Conservation (phyloP, 352 stramenopile genomes). For the Saprolegnia parasitica region DNA sequence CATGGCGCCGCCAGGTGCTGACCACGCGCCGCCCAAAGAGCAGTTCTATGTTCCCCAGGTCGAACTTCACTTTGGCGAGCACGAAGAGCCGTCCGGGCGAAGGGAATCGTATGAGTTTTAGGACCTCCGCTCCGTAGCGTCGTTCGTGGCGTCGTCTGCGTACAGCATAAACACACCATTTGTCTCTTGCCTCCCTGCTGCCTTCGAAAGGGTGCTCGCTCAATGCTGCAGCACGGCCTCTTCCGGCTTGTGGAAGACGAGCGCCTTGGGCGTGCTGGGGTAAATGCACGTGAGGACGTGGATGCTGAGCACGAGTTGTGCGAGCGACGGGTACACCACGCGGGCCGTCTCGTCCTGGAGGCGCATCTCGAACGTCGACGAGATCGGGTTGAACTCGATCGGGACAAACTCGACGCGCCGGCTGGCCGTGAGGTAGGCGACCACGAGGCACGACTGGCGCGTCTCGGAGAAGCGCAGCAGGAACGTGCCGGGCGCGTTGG, state of each 20-base stretch:
- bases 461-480: constrained; percentile 79
- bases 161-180: too few relatives aligned
- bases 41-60: constrained; percentile 27
- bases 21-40: constrained; percentile 8
- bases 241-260: constrained; percentile 38
- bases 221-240: too few relatives aligned
- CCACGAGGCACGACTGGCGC: constrained; percentile 53
- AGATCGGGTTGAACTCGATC: constrained; percentile 46
- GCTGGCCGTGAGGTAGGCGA: constrained; percentile 60
- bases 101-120: constrained; percentile 31
- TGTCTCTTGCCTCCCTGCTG: too few relatives aligned
- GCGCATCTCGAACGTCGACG: constrained; percentile 51
- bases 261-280: constrained; percentile 68
- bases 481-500: constrained; percentile 59
- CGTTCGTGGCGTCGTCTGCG: too few relatives aligned
- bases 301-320: constrained; percentile 71
- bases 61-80: constrained; percentile 4
- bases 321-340: constrained; percentile 55
- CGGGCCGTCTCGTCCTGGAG: constrained; percentile 44
- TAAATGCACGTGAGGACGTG: constrained; percentile 77
- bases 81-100: constrained; percentile 1
- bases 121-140: neutral
- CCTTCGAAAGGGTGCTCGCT: too few relatives aligned
- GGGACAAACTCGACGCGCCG: constrained; percentile 70
- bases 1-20: neutral